phyloP scores from a whole-genome alignment of 1,139 yeast genomes.

The Scheffersomyces quercinus region DNA sequence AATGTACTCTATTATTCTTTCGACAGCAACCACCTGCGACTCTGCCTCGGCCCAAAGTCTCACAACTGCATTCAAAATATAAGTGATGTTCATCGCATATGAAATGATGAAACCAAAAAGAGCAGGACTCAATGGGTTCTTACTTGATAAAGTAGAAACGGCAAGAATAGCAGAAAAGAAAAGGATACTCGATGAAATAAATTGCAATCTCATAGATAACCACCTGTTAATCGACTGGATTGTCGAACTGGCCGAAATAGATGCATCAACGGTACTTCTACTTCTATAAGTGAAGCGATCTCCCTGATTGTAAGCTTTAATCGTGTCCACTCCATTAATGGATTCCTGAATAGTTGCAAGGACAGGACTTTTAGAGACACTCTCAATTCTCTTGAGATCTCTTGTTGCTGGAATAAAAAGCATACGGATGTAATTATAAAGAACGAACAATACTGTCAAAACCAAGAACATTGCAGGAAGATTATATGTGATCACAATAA shows the following conservation, averaged over 20 bases:
- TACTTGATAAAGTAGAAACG: slow-evolving; percentile 17
- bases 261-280: slow-evolving; percentile 15
- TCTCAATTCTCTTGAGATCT: slow-evolving; percentile 27
- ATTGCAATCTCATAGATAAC: slow-evolving; percentile 28
- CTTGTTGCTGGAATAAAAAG: slow-evolving; percentile 27
- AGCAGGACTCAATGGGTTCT: slow-evolving; percentile 21
- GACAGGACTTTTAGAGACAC: slow-evolving; percentile 25
- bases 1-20: slow-evolving; percentile 28
- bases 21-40: slow-evolving; percentile 26
- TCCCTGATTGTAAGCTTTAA: slow-evolving; percentile 25
- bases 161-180: slow-evolving; percentile 21
- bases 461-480: slow-evolving; percentile 26
- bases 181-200: slow-evolving; percentile 24
- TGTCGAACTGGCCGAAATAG: slow-evolving; percentile 14
- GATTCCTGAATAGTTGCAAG: slow-evolving; percentile 31
- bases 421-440: slow-evolving; percentile 24
- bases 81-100: slow-evolving; percentile 25
- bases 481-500: slow-evolving; percentile 23
- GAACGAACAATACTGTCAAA: slow-evolving; percentile 16
- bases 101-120: slow-evolving; percentile 31
- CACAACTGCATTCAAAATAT: slow-evolving; percentile 23
- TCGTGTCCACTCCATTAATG: slow-evolving; percentile 31
- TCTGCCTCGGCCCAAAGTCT: slow-evolving; percentile 31
- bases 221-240: slow-evolving; percentile 25
- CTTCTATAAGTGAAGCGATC: slow-evolving; percentile 23